Base-by-base conservation (phyloP, 495 filamentous ascomycete genomes). In the Penicillium diatomitis region DNA sequence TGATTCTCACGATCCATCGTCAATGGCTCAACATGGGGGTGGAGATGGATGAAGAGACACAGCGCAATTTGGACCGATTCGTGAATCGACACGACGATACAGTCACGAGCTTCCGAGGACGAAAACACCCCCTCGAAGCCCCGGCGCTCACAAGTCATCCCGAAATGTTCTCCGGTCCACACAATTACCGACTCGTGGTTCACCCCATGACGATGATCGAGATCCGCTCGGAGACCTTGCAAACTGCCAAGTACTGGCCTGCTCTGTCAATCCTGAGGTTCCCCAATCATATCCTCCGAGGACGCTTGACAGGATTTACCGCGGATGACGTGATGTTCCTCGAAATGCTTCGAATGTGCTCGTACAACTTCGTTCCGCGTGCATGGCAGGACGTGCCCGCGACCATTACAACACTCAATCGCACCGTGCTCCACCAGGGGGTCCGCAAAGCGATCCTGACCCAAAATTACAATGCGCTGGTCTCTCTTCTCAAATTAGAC, bases 401-500 rank as follows among this genome's bases (percentile, higher is more conserved):
- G 2, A 46, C 52, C 31, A 10, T 5, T 2, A 51, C 53, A 1
- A 6, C 28, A 0, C 28, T 73, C 31, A 54, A 67, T 10, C 64
- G 63, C 4, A 52, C 45, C 9, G 56, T 60, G 1, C 44, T 71
- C 5, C 64, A 73, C 28, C 41, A 63, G n/a, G 71, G 71, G 6
- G 62, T 74, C 38, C 52, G 53, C 10, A 61, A 52, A 0, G 68
- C 71, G 2, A 56, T 74, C 12, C 35, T 50, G 6, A 49, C 57
- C 2, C 49, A 59, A 30, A 67, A 74, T 31, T 36, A 41, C 33
- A 32, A 48, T 9, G 69, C 67, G 0, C 53, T 73, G 3, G 28
- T 50, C n/a, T 57, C 51, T 5, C 59, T 73, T 5, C 67, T 72
- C 47, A 72, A 70, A 44, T 51, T 73, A 9, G 68, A 74, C 47